Evolutionary conservation across 345 rosid species (phyloP).

Genomic region (Moringa oleifera): DNA sequence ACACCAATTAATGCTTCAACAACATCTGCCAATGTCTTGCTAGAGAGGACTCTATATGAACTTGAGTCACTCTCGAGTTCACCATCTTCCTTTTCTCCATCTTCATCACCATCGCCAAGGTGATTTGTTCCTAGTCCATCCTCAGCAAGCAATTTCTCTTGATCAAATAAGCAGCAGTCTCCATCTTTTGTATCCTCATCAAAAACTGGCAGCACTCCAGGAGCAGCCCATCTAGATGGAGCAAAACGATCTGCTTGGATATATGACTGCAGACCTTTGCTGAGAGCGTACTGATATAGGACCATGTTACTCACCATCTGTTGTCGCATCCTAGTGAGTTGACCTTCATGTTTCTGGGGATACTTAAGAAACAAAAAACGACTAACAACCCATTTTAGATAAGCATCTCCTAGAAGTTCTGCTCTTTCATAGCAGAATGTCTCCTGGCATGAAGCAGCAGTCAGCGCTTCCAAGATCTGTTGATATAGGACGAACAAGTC

Average conservation of each 20-base stretch:
- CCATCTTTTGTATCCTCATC: conserved; percentile 94
- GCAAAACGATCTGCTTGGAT: conserved; percentile 99
- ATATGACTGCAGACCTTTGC: conserved; percentile 84
- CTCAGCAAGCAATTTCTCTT: conserved; percentile 37
- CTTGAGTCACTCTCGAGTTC: conserved; percentile 92
- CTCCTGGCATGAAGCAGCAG: conserved; percentile 99
- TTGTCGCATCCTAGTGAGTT: conserved; percentile 97
- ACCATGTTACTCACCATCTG: conserved; percentile 98
- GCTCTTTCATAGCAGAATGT: conserved; percentile 99
- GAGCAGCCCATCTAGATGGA: conserved; percentile 99
- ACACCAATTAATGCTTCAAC: conserved; percentile 98
- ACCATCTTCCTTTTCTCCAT: conserved; percentile 86
- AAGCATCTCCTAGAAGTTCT: conserved; percentile 98
- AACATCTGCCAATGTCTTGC: conserved; percentile 97
- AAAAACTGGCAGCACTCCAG: conserved; percentile 91
- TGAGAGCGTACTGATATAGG: conserved; percentile 73
- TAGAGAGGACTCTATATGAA: conserved; percentile 89
- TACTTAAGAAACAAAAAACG: conserved; percentile 86
- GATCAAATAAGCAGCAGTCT: conserved; percentile 63
- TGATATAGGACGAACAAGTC: conserved; percentile 9
- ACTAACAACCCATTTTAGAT: conserved; percentile 97
- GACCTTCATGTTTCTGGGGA: conserved; percentile 98
- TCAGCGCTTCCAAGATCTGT: conserved; percentile 93
- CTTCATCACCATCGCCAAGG: conserved; percentile 37
- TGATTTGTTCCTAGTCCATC: conserved; percentile 22